Percentiles rank a stretch among this genome's conserved stretches.
Evolutionary conservation across 106 monocot genomes (phyloP).

Genomic region (Dendrobium catenatum): DNA sequence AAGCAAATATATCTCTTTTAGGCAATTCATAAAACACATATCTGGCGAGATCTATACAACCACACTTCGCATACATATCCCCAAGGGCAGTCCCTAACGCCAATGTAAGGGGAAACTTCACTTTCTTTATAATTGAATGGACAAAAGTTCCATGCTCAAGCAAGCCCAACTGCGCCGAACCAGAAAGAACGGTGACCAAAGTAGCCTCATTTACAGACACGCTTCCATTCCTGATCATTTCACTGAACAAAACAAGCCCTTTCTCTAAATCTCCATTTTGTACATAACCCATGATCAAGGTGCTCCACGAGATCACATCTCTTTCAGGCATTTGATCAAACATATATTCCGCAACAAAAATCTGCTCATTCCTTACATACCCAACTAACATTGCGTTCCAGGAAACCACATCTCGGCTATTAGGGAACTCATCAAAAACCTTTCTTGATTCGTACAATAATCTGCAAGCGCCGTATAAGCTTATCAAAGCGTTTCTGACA

Average conservation of each 20-base stretch:
- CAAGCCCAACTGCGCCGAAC: slow-evolving; percentile 52
- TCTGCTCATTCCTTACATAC: slow-evolving; percentile 28
- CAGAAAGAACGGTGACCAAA: slow-evolving; percentile 51
- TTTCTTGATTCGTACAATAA: slow-evolving; percentile 10
- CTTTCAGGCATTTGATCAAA: slow-evolving; percentile 49
- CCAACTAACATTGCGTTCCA: slow-evolving; percentile 54
- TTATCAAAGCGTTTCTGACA: slow-evolving; percentile 44
- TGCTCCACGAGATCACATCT: slow-evolving; percentile 64
- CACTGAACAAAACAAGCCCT: slow-evolving; percentile 30
- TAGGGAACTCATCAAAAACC: slow-evolving; percentile 43
- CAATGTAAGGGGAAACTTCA: slow-evolving; percentile 27
- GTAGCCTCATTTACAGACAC: slow-evolving; percentile 43
- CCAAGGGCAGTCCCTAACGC: slow-evolving; percentile 44
- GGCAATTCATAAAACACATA: slow-evolving; percentile 37
- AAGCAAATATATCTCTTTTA: slow-evolving; percentile 40
- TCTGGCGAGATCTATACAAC: slow-evolving; percentile 30
- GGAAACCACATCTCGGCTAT: slow-evolving; percentile 39
- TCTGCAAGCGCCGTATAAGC: slow-evolving; percentile 38
- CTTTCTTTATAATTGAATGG: slow-evolving; percentile 26
- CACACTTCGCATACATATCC: slow-evolving; percentile 78
- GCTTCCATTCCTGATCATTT: slow-evolving; percentile 25
- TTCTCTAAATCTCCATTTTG: slow-evolving; percentile 46
- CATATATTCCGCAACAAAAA: slow-evolving; percentile 29
- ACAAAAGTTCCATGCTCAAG: slow-evolving; percentile 43
- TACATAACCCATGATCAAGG: slow-evolving; percentile 51